Base-by-base conservation (phyloP, 768 basidiomycete species). In the Suillus subalutaceus region DNA sequence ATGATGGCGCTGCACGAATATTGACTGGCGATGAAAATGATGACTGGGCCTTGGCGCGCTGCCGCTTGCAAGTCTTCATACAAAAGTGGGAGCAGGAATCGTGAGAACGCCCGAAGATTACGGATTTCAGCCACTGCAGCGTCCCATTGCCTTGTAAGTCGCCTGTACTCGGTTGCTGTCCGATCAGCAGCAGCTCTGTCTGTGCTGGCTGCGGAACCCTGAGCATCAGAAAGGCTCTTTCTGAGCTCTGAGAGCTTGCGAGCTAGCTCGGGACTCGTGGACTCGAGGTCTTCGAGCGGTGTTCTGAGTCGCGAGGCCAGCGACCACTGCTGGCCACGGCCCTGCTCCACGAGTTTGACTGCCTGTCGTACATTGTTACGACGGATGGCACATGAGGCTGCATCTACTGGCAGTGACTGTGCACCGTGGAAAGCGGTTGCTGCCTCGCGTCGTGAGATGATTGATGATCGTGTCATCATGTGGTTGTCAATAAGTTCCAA, bases 1-100 rank as follows among this genome's bases (percentile, higher is more conserved):
- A 37, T 37, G 9, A 37, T 37, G 37, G 37, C 37, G 37, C 37
- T 37, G 37, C 37, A 37, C 2, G 37, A 37, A 37, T 37, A 37
- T 37, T 10, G 37, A 37, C 37, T 37, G 8, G 37, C 37, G 9
- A 37, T 37, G 37, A 37, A 1, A 1, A 37, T 37, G 37, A 37
- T 37, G 37, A 37, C 37, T 9, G 37, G 37, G 37, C 37, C 37
- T 1, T 37, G 9, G 9, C 37, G 37, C 37, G 37, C 37, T 9
- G 37, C 37, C 8, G 37, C 37, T 37, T 37, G 18, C 13, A 74
- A 58, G 7, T 70, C 65, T 1, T 23, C 37, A 12, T 70, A 66
- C 6, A 43, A 53, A 2, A 59, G 37, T 20, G 73, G 73, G 8
- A 61, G 46, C 8, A 74, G 58, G 20, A 46, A 46, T 20, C 46